phyloP scores from a whole-genome alignment of 768 basidiomycete genomes.

The Termitomyces sp. region DNA sequence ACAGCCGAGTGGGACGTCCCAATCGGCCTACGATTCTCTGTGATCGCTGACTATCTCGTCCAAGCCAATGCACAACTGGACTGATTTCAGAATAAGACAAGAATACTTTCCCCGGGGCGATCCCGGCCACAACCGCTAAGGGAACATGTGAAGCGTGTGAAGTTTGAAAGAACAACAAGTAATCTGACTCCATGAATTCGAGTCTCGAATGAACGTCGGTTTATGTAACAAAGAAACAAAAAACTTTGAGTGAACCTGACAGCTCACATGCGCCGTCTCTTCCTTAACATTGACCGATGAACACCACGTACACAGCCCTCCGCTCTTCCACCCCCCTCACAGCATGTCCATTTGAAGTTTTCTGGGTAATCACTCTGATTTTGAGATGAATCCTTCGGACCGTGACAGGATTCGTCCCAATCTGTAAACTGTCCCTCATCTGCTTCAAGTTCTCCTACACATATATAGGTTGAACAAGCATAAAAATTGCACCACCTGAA shows the following conservation, averaged over 20 bases:
- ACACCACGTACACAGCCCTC: constrained; percentile 35
- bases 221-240: not conserved
- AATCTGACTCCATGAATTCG: not conserved
- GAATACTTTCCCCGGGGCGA: not conserved
- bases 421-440: constrained; percentile 36
- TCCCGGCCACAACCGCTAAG: constrained; percentile 1
- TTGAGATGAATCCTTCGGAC: constrained; percentile 36
- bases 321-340: constrained; percentile 30
- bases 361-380: constrained; percentile 39
- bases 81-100: constrained; percentile 9
- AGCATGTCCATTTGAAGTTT: constrained; percentile 48
- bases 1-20: too few relatives aligned
- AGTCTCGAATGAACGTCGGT: constrained; percentile 1
- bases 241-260: constrained; percentile 4
- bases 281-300: constrained; percentile 28
- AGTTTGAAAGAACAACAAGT: constrained; percentile 12
- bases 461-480: not conserved
- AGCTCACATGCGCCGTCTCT: constrained; percentile 26
- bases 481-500: not conserved
- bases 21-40: not conserved
- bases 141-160: constrained; percentile 1
- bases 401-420: constrained; percentile 43
- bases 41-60: not conserved
- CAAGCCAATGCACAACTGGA: not conserved
- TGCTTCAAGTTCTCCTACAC: constrained; percentile 35